phyloP scores from a whole-genome alignment of 1,139 yeast genomes.

The Hemisphaericaspora xylofermentans region DNA sequence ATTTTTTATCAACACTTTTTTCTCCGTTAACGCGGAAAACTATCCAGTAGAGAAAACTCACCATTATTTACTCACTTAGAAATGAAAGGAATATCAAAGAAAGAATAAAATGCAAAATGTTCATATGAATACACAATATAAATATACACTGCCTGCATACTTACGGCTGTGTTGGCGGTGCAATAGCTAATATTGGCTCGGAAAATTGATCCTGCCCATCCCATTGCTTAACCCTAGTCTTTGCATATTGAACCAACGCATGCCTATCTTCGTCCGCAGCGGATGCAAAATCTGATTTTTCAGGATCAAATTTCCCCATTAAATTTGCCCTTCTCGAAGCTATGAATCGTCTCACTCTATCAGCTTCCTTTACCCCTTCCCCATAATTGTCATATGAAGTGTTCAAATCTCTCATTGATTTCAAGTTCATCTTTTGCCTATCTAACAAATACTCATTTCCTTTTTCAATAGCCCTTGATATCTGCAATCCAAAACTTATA shows the following conservation, averaged over 20 bases:
- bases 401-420: slow-evolving; percentile 46
- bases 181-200: neutral
- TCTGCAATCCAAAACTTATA: slow-evolving; percentile 43
- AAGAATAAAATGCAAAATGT: neutral
- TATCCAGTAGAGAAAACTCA: neutral
- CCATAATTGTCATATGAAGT: slow-evolving; percentile 56
- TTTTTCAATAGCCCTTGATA: slow-evolving; percentile 42
- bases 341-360: slow-evolving; percentile 56
- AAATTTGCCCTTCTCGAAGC: slow-evolving; percentile 52
- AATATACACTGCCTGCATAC: neutral
- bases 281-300: slow-evolving; percentile 8
- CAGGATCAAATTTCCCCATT: slow-evolving; percentile 19
- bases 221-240: slow-evolving; percentile 24
- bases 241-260: slow-evolving; percentile 35
- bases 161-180: neutral
- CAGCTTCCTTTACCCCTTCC: slow-evolving; percentile 28
- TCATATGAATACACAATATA: neutral
- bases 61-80: neutral
- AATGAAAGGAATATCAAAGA: neutral
- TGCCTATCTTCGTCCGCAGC: slow-evolving; percentile 27
- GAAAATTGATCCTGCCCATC: slow-evolving; percentile 7
- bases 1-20: neutral
- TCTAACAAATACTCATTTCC: slow-evolving; percentile 32
- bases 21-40: neutral
- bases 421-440: slow-evolving; percentile 39